Base-by-base conservation (phyloP, 257 asterid species). In the Penstemon barbatus region DNA sequence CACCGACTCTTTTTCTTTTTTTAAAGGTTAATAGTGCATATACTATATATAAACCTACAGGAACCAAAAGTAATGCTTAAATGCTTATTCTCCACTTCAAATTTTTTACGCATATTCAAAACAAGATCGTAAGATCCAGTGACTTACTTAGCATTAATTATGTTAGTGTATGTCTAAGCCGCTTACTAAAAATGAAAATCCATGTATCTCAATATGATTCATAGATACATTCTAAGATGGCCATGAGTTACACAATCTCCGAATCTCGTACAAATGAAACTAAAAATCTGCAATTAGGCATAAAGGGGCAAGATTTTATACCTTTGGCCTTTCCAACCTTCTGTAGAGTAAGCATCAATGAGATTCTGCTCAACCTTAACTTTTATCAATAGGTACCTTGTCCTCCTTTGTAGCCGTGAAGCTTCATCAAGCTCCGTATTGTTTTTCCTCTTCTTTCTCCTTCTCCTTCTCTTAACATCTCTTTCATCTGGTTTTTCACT, bases 291-390 rank as follows among this genome's bases (percentile, higher is more conserved):
- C 56, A 65, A 71, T 60, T 59, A 65, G 67, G 56, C 61, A 59
- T 63, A 62, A 61, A 2, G 43, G 81, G 63, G 19, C 55, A 48
- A 66, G 69, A 77, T 38, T 65, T 58, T 73, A 77, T 85, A 93
- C 99, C 99, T 93, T 82, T 93, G 97, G 69, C 99, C 99, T 78
- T 90, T 88, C 99, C 99, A 93, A 65, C 99, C 99, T 80, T 93
- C 97, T 39, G 90, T 70, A 69, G 96, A 88, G 79, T 93, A 93
- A 71, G 99, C 99, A 81, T 93, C 99, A 72, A 93, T 81, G 46
- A 93, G 90, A 76, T 93, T 90, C 90, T 93, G 99, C 84, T 93
- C 99, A 82, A 79, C 78, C 84, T 90, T 93, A 80, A 90, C 80
- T 83, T 90, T 93, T 55, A 93, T 78, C 76, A 90, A 78, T 63